These are phyloP conservation scores for Jaltomata sinuosa DNA, from an alignment of 257 asterid species.

Conservation along the genomic window DNA sequence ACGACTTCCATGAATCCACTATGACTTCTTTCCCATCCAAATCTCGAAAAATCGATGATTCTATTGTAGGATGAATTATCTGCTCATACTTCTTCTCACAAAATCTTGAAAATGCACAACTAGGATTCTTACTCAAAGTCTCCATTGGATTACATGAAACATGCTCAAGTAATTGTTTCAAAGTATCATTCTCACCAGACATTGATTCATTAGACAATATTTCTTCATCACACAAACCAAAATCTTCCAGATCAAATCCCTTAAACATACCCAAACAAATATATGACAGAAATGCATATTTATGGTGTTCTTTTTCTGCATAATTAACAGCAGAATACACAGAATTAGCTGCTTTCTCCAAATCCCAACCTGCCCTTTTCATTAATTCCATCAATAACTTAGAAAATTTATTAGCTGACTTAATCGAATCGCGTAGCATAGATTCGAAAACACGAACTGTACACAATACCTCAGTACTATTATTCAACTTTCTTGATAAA, in stretches of 20 bases:
- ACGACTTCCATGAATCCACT: slow-evolving; percentile 79
- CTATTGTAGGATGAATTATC: slow-evolving; percentile 87
- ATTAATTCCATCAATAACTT: slow-evolving; percentile 69
- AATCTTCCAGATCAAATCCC: slow-evolving; percentile 58
- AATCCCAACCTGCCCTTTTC: slow-evolving; percentile 76
- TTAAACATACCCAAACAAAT: slow-evolving; percentile 70
- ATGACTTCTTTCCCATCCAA: slow-evolving; percentile 72
- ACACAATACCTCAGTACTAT: slow-evolving; percentile 33
- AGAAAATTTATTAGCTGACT: slow-evolving; percentile 49
- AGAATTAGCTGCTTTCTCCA: slow-evolving; percentile 64
- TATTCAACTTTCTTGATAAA: slow-evolving; percentile 39
- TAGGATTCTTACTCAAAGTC: slow-evolving; percentile 52
- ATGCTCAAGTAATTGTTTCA: slow-evolving; percentile 62
- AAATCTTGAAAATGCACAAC: slow-evolving; percentile 59
- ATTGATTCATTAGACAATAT: slow-evolving; percentile 12
- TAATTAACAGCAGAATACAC: slow-evolving; percentile 46
- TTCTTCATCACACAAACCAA: slow-evolving; percentile 32
- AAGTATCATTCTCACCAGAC: slow-evolving; percentile 18
- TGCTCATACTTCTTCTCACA: slow-evolving; percentile 79
- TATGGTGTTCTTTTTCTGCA: slow-evolving; percentile 49
- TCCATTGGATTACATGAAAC: slow-evolving; percentile 75
- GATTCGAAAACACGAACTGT: slow-evolving; percentile 79
- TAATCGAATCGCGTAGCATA: slow-evolving; percentile 62
- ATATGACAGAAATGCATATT: slow-evolving; percentile 67
- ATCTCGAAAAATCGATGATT: slow-evolving; percentile 67